These are phyloP conservation scores for Cytidiella melzeri DNA, from an alignment of 768 basidiomycete genomes.

Conservation along the genomic window DNA sequence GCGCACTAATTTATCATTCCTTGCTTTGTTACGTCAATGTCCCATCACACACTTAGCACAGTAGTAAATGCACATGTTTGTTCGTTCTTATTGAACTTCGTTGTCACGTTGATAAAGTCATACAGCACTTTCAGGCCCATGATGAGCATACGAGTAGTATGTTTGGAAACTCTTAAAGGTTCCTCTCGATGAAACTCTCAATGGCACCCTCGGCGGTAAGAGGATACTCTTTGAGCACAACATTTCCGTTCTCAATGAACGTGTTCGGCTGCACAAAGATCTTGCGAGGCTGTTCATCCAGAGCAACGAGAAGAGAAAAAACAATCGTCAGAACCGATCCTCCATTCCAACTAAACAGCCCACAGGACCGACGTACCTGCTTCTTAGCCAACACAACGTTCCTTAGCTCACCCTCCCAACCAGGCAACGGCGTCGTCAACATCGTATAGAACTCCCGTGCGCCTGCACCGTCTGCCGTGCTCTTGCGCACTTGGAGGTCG, in stretches of 20 bases:
- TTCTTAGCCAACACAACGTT: slow-evolving; percentile 78
- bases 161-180: slow-evolving; percentile 10
- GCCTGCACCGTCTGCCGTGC: slow-evolving; percentile 77
- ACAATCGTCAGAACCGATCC: too few species aligned
- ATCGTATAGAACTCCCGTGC: slow-evolving; percentile 76
- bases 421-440: slow-evolving; percentile 64
- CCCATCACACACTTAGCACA: too few species aligned
- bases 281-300: slow-evolving; percentile 59
- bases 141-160: not conserved
- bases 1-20: too few species aligned
- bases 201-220: slow-evolving; percentile 68
- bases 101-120: not conserved
- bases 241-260: slow-evolving; percentile 56
- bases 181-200: slow-evolving; percentile 74
- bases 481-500: slow-evolving; percentile 79
- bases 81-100: too few species aligned
- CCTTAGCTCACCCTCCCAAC: slow-evolving; percentile 72
- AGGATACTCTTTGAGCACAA: slow-evolving; percentile 75
- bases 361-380: slow-evolving; percentile 40
- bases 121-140: not conserved
- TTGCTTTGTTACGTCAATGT: too few species aligned
- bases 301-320: not conserved
- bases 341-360: not conserved
- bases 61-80: too few species aligned
- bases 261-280: slow-evolving; percentile 84